Conservation (phyloP, 129 eudicot species). For the Oenanthe sinensis region DNA sequence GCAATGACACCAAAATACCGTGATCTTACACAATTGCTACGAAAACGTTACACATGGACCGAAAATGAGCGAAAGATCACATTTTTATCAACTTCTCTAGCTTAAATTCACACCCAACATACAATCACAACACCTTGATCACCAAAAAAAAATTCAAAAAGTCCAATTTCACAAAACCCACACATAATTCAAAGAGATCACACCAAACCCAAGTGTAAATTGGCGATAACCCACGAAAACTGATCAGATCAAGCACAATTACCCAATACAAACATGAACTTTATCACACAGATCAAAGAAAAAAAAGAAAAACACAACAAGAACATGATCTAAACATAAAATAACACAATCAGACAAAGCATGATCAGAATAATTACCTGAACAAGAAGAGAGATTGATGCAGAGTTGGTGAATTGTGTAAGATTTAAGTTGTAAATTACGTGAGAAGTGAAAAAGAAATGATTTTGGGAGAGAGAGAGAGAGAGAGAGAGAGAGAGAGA, state of each 20-base stretch:
- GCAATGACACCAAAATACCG: not conserved
- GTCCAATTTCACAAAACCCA: not conserved
- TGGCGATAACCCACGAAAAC: constrained; percentile 1
- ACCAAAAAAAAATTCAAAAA: not conserved
- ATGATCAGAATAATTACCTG: constrained; percentile 27
- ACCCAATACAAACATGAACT: constrained; percentile 1
- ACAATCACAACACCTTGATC: not conserved
- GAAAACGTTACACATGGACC: not conserved
- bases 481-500: not conserved
- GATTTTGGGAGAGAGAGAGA: not conserved
- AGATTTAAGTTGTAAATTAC: constrained; percentile 2
- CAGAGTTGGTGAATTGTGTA: constrained; percentile 6
- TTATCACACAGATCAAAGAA: constrained; percentile 19
- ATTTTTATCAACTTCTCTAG: not conserved
- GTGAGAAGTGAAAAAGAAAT: not conserved
- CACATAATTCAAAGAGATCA: constrained; percentile 13
- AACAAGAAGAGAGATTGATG: constrained; percentile 17
- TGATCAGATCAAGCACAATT: constrained; percentile 32
- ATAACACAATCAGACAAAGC: not conserved
- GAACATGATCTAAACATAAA: not conserved
- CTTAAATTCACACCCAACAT: not conserved
- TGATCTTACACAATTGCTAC: not conserved
- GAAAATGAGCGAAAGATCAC: not conserved
- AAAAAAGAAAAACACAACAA: not conserved
- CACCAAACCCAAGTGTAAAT: not conserved